Evolutionary conservation across 768 basidiomycete species (phyloP), one percentile per base, ranked within the genome.

Genomic region (Boletus huronensis): DNA sequence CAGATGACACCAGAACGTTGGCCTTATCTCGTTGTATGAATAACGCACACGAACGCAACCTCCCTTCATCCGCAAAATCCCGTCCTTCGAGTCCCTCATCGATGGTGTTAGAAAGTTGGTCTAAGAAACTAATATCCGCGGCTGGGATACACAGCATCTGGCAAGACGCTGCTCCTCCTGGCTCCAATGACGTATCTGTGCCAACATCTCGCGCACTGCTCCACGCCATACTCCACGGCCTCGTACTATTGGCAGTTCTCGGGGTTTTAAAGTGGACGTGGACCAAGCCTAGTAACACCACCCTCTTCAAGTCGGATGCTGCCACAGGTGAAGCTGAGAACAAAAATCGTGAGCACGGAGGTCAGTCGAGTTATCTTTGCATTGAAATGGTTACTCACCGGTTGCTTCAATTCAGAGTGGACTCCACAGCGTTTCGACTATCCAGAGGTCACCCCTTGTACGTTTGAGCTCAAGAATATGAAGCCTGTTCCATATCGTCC

Each of bases 401-500:
- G 5, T 3, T 34, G 3, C 9, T 34, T 51, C 21, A 5, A 39
- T 52, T 17, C 50, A 85, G 84, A 77, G 61, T 85, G 84, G 84
- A 72, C 61, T 2, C 79, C 81, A 5, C 74, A 76, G 13, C 39
- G 61, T 29, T 86, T 85, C 61, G 59, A 64, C 13, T 86, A 82
- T 60, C 84, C 85, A 1, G 48, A 66, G 9, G 71, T 86, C 31
- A 70, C 74, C 9, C 71, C 82, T 4, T 74, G 73, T 55, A 51
- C 64, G 6, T 52, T 55, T 14, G 67, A 74, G 32, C 70, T 82
- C 52, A 67, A 64, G 21, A 72, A 80, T 23, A 70, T 80, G 28
- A 75, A 78, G 58, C 83, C 83, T 9, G 76, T 85, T 25, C 80
- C 82, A 5, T 87, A 87, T 61, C 73, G 84, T 17, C 84, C 86